Conservation (phyloP, 139 green algal genomes). For the Ettlia oleoabundans region DNA sequence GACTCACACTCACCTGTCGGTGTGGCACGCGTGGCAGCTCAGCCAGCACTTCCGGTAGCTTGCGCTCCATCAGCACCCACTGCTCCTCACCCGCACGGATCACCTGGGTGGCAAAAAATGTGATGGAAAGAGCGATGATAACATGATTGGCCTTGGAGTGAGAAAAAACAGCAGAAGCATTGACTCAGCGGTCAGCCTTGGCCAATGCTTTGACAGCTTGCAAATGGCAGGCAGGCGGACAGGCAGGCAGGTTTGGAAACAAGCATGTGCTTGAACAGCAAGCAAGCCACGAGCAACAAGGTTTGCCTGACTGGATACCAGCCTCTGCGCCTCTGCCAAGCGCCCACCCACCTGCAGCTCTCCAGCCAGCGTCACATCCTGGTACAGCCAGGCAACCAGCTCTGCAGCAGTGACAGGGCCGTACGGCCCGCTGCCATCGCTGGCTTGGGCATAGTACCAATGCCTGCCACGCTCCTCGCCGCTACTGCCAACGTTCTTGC, state of each 20-base stretch:
- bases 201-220: too few species aligned
- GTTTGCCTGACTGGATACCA: too few species aligned
- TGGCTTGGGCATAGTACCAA: neutral
- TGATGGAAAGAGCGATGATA: too few species aligned
- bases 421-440: neutral
- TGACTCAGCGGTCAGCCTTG: too few species aligned
- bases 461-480: neutral
- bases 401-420: neutral
- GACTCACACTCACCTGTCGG: neutral
- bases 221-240: neutral
- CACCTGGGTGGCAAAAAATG: neutral
- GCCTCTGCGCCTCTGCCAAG: too few species aligned
- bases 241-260: neutral
- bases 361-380: neutral
- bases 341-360: constrained; percentile 15
- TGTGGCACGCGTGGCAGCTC: constrained; percentile 2
- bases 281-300: neutral
- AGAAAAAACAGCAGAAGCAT: too few species aligned
- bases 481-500: neutral
- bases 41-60: neutral
- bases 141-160: too few species aligned
- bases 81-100: neutral
- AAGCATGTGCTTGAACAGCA: neutral
- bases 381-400: constrained; percentile 15
- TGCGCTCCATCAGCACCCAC: neutral